A percentile compares a stretch with the other conserved stretches of the same genome.
phyloP scores from a whole-genome alignment of 176 grass and related monocot genomes.

The Carex parvula region DNA sequence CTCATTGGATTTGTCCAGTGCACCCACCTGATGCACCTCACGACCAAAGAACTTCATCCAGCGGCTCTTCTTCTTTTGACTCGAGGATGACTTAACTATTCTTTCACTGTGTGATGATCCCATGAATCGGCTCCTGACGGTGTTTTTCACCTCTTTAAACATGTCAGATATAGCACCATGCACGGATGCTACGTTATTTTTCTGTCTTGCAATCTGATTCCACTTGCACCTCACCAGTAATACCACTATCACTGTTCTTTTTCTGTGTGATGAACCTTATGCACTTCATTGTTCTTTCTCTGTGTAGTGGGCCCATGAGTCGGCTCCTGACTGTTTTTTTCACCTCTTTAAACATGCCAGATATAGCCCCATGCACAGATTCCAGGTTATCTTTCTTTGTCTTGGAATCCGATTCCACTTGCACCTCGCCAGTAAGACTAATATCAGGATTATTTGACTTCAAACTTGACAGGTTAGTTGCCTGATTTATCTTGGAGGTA shows the following conservation, averaged over 20 bases:
- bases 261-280: no score
- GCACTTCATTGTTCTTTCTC: no score
- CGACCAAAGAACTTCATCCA: no score
- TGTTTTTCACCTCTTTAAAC: constrained; percentile 47
- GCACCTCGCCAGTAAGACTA: constrained; percentile 6
- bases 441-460: no score
- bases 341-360: constrained; percentile 50
- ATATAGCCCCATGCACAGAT: constrained; percentile 38
- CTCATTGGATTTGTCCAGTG: no score
- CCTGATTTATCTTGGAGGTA: neutral
- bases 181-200: constrained; percentile 21
- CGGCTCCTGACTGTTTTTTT: constrained; percentile 35
- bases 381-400: constrained; percentile 14
- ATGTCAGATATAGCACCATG: constrained; percentile 39
- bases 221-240: constrained; percentile 1
- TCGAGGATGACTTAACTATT: no score
- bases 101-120: no score
- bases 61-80: no score
- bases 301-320: constrained; percentile 26
- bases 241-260: no score
- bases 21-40: no score
- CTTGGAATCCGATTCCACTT: neutral
- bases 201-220: neutral
- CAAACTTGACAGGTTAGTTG: no score
- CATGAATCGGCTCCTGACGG: constrained; percentile 44